Conservation (phyloP, 805 yeast species). For the Pichia exigua region DNA sequence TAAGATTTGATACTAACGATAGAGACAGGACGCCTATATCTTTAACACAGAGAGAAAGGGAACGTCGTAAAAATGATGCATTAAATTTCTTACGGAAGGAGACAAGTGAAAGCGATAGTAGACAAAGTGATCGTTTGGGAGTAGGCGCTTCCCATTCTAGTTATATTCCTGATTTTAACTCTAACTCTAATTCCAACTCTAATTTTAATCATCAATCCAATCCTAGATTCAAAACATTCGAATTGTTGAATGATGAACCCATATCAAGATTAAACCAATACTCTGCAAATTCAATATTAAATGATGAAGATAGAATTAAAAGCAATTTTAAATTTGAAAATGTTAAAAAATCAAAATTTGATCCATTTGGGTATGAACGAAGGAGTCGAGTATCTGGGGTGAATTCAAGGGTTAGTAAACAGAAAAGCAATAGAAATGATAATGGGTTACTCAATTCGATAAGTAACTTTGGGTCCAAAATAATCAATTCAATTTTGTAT, state of each 20-base stretch:
- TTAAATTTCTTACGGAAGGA: constrained; percentile 10
- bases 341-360: neutral
- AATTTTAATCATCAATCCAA: neutral
- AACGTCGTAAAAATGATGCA: constrained; percentile 10
- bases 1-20: neutral
- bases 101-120: neutral
- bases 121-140: neutral
- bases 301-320: constrained; percentile 16
- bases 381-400: neutral
- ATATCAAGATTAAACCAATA: constrained; percentile 11
- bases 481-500: constrained; percentile 23
- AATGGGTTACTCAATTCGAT: constrained; percentile 21
- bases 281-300: constrained; percentile 1
- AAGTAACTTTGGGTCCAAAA: constrained; percentile 22
- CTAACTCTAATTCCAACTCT: neutral
- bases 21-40: neutral
- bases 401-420: constrained; percentile 1
- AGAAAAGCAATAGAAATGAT: constrained; percentile 2
- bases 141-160: neutral
- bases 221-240: constrained; percentile 16
- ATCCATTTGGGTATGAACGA: constrained; percentile 1
- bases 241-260: constrained; percentile 24
- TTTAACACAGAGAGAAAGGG: constrained; percentile 6
- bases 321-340: constrained; percentile 3
- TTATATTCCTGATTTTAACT: too few species aligned